Percentiles rank a stretch among this genome's conserved stretches.
Evolutionary conservation across 306 rosid species (phyloP).

Genomic region (Cucumis sativus): Cucumber_9930_V3 NC_026661.2:22372001-22372500

Average conservation of each 20-base stretch:
- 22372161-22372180: conserved; percentile 76
- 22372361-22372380: neutral
- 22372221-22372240: conserved; percentile 49
- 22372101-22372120: conserved; percentile 32
- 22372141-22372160: conserved; percentile 78
- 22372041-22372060: conserved; percentile 23
- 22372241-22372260: conserved; percentile 60
- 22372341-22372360: conserved; percentile 51
- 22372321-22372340: conserved; percentile 48
- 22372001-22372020: neutral
- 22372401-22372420: neutral
- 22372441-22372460: neutral
- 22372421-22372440: neutral
- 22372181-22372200: conserved; percentile 46
- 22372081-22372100: conserved; percentile 56
- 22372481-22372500: conserved; percentile 7
- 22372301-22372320: conserved; percentile 32
- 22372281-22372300: conserved; percentile 28
- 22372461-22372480: neutral
- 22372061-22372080: conserved; percentile 43
- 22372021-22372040: neutral
- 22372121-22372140: conserved; percentile 43
- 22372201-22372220: conserved; percentile 59
- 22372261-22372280: conserved; percentile 63
- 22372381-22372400: neutral